Percentiles rank a stretch among this genome's conserved stretches.
These are phyloP conservation scores for Botrytis byssoidea DNA, from an alignment of 2,329 filamentous ascomycete genomes.

Conservation along the genomic window DNA sequence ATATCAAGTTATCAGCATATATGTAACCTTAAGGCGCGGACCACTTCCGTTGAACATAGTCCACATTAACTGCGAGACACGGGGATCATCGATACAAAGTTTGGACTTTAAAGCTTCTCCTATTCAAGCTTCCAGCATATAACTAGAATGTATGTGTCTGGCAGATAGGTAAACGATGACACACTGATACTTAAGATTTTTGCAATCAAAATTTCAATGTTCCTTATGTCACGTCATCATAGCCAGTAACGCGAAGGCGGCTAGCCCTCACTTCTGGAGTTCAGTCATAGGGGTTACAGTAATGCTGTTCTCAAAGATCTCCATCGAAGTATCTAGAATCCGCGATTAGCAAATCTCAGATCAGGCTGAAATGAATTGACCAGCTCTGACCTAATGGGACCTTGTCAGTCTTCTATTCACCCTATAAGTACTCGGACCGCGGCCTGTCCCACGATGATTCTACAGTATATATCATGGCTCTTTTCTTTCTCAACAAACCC, in stretches of 20 bases:
- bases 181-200: neutral
- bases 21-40: neutral
- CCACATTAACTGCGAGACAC: conserved; percentile 1
- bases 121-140: neutral
- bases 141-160: neutral
- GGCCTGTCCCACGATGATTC: neutral
- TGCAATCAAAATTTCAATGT: neutral
- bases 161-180: conserved; percentile 1
- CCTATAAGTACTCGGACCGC: neutral
- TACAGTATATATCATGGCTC: neutral
- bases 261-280: neutral
- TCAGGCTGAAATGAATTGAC: neutral
- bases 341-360: neutral
- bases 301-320: neutral
- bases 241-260: neutral
- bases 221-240: neutral
- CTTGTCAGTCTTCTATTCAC: too few relatives aligned
- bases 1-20: neutral
- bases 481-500: too few relatives aligned
- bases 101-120: neutral
- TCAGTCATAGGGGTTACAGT: neutral
- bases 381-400: neutral
- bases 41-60: neutral
- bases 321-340: neutral
- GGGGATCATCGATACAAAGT: neutral